Percentiles rank a stretch among this genome's conserved stretches.
These are phyloP conservation scores for Plectosphaerella sp. DNA, from an alignment of 2,329 filamentous ascomycete species.

Conservation along the genomic window DNA sequence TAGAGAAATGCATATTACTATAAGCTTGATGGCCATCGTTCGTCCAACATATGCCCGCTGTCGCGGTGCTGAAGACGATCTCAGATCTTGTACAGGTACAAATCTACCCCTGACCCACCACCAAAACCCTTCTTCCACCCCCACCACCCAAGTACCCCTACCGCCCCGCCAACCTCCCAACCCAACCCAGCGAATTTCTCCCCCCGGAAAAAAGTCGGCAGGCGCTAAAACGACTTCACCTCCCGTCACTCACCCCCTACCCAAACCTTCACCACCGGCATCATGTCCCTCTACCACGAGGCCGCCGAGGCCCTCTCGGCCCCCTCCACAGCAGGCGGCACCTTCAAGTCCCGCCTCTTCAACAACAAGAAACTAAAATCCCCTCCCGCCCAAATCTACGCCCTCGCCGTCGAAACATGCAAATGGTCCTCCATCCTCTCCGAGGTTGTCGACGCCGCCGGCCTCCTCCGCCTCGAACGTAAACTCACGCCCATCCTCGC, in stretches of 20 bases:
- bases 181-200: too few species aligned
- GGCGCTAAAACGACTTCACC: neutral
- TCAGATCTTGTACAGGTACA: too few species aligned
- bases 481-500: conserved; percentile 83
- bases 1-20: too few species aligned
- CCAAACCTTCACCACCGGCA: neutral
- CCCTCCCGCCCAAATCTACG: conserved; percentile 77
- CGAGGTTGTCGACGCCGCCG: conserved; percentile 81
- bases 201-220: neutral
- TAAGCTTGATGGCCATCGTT: too few species aligned
- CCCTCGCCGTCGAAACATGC: conserved; percentile 76
- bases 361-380: conserved; percentile 70
- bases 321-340: conserved; percentile 65
- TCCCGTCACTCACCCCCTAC: neutral
- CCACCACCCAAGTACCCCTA: too few species aligned
- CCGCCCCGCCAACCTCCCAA: too few species aligned
- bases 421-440: conserved; percentile 88
- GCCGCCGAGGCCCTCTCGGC: conserved; percentile 69
- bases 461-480: conserved; percentile 71
- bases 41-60: neutral
- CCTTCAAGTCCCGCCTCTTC: conserved; percentile 83
- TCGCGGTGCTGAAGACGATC: too few species aligned
- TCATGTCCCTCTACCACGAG: conserved; percentile 95
- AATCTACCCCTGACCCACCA: too few species aligned
- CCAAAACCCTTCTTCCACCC: too few species aligned